Percentiles rank a stretch among this genome's conserved stretches.
phyloP scores from a whole-genome alignment of 2,329 filamentous ascomycete genomes.

The Verticillium klebahnii region DNA sequence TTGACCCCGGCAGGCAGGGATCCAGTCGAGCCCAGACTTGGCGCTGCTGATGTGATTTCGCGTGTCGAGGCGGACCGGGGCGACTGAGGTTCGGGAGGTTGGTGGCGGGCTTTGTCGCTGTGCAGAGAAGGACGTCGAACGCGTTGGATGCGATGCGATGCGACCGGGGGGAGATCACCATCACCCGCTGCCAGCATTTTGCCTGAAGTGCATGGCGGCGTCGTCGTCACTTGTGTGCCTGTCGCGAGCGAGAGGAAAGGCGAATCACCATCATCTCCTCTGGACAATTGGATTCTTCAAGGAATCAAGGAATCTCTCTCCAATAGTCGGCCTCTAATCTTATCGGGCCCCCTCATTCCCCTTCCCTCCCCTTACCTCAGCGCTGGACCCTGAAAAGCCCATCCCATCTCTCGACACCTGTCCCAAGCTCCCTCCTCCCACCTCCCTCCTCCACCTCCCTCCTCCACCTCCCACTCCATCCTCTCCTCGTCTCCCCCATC shows the following conservation, averaged over 20 bases:
- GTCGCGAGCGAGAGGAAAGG: background rate
- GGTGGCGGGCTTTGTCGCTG: background rate
- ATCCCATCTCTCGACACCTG: constrained; percentile 8
- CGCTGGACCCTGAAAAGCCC: constrained; percentile 1
- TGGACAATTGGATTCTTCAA: background rate
- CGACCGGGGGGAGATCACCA: no score
- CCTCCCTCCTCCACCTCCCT: constrained; percentile 1
- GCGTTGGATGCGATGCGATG: background rate
- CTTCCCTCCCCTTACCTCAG: background rate
- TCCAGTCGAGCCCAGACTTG: background rate
- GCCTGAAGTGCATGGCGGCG: background rate
- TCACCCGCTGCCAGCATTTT: background rate
- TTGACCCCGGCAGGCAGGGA: background rate
- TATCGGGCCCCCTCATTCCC: background rate
- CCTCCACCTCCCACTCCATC: background rate
- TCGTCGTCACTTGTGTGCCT: background rate
- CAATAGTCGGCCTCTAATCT: background rate
- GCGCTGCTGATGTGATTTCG: background rate
- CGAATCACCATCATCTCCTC: background rate
- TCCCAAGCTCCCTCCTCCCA: constrained; percentile 6
- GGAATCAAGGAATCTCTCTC: background rate
- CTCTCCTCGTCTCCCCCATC: background rate
- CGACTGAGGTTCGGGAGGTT: background rate
- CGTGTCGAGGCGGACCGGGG: background rate
- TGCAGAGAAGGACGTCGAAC: constrained; percentile 2